phyloP scores from a whole-genome alignment of 176 grass and related monocot species.

The Pontederia crassipes region DNA sequence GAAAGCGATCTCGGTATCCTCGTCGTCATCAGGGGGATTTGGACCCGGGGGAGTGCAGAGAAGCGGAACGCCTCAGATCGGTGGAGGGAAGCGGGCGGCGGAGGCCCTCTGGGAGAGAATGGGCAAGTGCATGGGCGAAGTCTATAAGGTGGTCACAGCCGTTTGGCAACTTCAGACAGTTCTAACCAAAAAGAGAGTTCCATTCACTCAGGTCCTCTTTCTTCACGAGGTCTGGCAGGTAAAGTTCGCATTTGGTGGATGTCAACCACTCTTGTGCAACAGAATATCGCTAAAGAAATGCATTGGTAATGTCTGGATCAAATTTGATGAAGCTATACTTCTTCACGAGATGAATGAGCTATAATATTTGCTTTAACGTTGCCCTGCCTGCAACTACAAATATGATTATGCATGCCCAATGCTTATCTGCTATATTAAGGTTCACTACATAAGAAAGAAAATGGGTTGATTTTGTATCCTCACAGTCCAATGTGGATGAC shows the following conservation, averaged over 20 bases:
- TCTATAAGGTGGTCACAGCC: conserved; percentile 55
- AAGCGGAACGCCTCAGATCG: conserved; percentile 90
- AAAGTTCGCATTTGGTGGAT: conserved; percentile 4
- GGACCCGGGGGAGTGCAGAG: conserved; percentile 93
- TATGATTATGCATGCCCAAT: no score
- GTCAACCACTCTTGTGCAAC: background rate
- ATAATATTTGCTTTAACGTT: no score
- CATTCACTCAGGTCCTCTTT: conserved; percentile 90
- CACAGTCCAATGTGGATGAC: no score
- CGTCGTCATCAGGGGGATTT: conserved; percentile 30
- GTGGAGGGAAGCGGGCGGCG: conserved; percentile 65
- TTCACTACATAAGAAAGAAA: no score
- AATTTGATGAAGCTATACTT: no score
- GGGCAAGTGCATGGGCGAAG: conserved; percentile 85
- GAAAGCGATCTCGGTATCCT: conserved; percentile 72
- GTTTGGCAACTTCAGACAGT: conserved; percentile 94
- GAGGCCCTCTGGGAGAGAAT: conserved; percentile 94
- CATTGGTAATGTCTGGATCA: background rate
- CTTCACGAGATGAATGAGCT: no score
- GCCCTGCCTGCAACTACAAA: no score
- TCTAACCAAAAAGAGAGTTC: conserved; percentile 87
- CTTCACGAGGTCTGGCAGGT: conserved; percentile 99
- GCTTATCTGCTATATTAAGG: no score
- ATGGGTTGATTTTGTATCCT: no score
- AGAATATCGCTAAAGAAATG: background rate